These are phyloP conservation scores for Cutaneotrichosporon sp. DNA, from an alignment of 1,284 basidiomycete genomes.

Conservation along the genomic window DNA sequence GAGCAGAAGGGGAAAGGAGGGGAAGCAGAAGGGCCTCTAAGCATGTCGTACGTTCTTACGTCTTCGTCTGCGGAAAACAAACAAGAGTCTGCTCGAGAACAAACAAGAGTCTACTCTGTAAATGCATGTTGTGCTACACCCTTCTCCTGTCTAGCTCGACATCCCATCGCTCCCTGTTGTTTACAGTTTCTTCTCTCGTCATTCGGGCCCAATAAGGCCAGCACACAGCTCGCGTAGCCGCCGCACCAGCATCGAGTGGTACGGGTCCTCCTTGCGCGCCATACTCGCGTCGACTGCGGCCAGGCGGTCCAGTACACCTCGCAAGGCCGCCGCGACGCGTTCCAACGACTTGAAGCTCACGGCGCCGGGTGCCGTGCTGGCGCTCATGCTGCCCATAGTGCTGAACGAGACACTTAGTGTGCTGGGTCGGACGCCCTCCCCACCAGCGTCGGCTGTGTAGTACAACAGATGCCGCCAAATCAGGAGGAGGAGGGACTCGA, in stretches of 20 bases:
- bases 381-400: slow-evolving; percentile 14
- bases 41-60: too few relatives aligned
- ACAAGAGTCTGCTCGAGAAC: too few relatives aligned
- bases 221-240: slow-evolving; percentile 41
- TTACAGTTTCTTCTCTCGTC: neutral
- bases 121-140: too few relatives aligned
- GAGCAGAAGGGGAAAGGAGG: too few relatives aligned
- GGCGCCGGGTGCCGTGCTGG: slow-evolving; percentile 10
- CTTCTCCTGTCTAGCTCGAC: too few relatives aligned
- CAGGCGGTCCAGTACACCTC: slow-evolving; percentile 40
- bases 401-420: slow-evolving; percentile 31
- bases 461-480: slow-evolving; percentile 75
- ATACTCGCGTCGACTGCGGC: slow-evolving; percentile 47
- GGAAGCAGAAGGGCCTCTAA: too few relatives aligned
- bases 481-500: slow-evolving; percentile 77
- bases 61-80: too few relatives aligned
- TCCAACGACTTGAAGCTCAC: slow-evolving; percentile 30
- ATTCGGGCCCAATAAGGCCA: slow-evolving; percentile 23
- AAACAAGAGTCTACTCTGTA: too few relatives aligned
- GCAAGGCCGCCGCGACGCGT: slow-evolving; percentile 34
- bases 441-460: slow-evolving; percentile 48
- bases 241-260: slow-evolving; percentile 42
- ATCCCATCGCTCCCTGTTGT: too few relatives aligned
- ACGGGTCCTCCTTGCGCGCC: slow-evolving; percentile 26
- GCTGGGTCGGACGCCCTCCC: slow-evolving; percentile 27